Conservation (phyloP, 805 yeast genomes). For the Ogataea sp. region DNA sequence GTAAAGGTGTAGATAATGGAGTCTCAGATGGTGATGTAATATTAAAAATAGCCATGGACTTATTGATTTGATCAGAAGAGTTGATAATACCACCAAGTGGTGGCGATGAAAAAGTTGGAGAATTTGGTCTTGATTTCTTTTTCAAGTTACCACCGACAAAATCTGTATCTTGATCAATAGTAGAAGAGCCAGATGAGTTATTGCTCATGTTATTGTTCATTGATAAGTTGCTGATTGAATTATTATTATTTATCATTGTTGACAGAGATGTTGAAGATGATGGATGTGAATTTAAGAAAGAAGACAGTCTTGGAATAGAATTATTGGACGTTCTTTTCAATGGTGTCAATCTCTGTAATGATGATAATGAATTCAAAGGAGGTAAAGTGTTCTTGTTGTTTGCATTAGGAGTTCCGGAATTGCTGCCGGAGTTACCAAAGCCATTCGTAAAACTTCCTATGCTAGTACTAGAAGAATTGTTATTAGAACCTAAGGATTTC, state of each 20-base stretch:
- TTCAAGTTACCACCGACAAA: constrained; percentile 34
- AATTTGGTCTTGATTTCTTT: constrained; percentile 32
- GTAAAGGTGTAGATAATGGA: constrained; percentile 27
- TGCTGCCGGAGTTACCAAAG: too few relatives aligned
- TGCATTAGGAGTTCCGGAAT: constrained; percentile 2
- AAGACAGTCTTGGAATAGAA: constrained; percentile 13
- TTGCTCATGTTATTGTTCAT: constrained; percentile 1
- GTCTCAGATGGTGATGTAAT: constrained; percentile 26
- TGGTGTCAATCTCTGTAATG: constrained; percentile 61
- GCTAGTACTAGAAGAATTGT: constrained; percentile 17
- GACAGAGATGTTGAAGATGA: constrained; percentile 16
- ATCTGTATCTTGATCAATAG: constrained; percentile 21
- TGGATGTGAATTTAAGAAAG: constrained; percentile 8
- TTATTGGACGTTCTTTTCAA: constrained; percentile 23
- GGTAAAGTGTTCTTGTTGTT: constrained; percentile 11
- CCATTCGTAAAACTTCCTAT: constrained; percentile 3
- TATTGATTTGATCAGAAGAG: constrained; percentile 23
- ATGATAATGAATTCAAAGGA: constrained; percentile 29
- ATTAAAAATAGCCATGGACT: constrained; percentile 22
- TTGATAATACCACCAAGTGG: constrained; percentile 21
- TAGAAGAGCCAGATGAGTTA: constrained; percentile 10
- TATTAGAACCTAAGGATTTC: constrained; percentile 20
- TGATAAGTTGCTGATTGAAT: too few relatives aligned
- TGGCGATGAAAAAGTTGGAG: constrained; percentile 15
- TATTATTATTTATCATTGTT: constrained; percentile 16